Percentiles rank a stretch among this genome's conserved stretches.
phyloP scores from a whole-genome alignment of 2,329 filamentous ascomycete species.

The Sporothrix euskadiensis region DNA sequence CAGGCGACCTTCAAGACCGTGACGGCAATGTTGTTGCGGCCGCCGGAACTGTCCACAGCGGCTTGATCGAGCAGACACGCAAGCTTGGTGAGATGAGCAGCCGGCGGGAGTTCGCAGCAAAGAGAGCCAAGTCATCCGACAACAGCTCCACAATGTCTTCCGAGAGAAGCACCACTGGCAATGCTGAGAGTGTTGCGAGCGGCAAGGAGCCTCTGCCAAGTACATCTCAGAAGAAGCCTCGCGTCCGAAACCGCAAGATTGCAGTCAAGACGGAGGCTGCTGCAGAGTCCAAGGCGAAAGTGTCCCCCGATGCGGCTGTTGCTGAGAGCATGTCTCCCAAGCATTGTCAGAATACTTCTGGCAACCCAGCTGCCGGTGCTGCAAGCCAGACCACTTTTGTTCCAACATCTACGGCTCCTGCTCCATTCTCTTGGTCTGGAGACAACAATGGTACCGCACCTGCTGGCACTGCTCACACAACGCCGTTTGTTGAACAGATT shows the following conservation, averaged over 20 bases:
- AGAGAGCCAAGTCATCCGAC: background rate
- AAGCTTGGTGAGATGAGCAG: constrained; percentile 22
- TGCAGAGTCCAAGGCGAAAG: too few species aligned
- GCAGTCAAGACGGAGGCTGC: background rate
- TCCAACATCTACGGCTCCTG: background rate
- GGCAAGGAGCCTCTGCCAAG: background rate
- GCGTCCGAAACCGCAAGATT: background rate
- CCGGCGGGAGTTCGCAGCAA: background rate
- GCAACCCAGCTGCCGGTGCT: background rate
- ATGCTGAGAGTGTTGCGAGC: too few species aligned
- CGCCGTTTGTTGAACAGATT: background rate
- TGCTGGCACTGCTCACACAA: background rate
- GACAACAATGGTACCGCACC: background rate
- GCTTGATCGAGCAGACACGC: constrained; percentile 32
- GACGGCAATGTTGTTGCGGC: constrained; percentile 32
- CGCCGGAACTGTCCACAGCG: constrained; percentile 20
- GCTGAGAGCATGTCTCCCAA: background rate
- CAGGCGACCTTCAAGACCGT: constrained; percentile 30
- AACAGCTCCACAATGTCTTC: too few species aligned
- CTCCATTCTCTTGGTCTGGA: background rate
- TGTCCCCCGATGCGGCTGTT: too few species aligned
- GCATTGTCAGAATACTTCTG: background rate
- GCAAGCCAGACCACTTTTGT: background rate
- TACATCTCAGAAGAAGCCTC: background rate
- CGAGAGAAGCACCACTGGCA: background rate